Evolutionary conservation across 2,329 filamentous ascomycete genomes (phyloP), one percentile per base, ranked within the genome.

Genomic region (Hypoxylon sp.): DNA sequence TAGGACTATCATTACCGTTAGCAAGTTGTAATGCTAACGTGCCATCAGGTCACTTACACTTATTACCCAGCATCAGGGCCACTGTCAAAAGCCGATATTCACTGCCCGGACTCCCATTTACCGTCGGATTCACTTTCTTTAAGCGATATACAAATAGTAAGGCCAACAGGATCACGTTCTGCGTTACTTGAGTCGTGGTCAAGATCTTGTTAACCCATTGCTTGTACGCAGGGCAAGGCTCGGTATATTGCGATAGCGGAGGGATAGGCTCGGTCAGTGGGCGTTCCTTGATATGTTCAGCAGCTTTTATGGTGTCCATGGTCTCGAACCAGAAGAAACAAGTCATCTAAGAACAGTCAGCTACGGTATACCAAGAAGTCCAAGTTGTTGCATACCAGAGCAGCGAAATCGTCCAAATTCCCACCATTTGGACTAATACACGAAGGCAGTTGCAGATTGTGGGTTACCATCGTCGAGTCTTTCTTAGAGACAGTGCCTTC

Each of bases 251-350:
- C 9, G 89, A 87, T 7, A 97, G 83, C 76, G 34, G 82, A 69
- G 39, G 83, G 78, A 72, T 80, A 74, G 53, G 79, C 74, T 69
- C 80, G 77, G 61, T 71, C 34, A 34, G 62, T 76, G 69, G 71
- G 68, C 81, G 76, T 7, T 78, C 78, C 37, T 79, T 78, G 5
- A 87, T 81, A 8, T 89, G 87, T 76, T 94, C 91, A 37, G 94
- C 92, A 61, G 88, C 85, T 71, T 91, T 87, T 14, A 98, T 82
- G 21, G 91, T 91, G n/a, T 91, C 86, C 45, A 92, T 91, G 14
- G 91, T 91, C 79, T 98, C 94, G 77, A 98, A 98, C 95, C 96
- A 98, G 81, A 98, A 97, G 12, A 99, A 85, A 76, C 95, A 97
- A 11, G 95, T 97, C 79, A 98, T 92, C 92, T 97, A 74, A 2